A percentile compares a stretch with the other conserved stretches of the same genome.
Conservation (phyloP, 73 alveolate genomes). For the Paramecium primaurelia region DNA sequence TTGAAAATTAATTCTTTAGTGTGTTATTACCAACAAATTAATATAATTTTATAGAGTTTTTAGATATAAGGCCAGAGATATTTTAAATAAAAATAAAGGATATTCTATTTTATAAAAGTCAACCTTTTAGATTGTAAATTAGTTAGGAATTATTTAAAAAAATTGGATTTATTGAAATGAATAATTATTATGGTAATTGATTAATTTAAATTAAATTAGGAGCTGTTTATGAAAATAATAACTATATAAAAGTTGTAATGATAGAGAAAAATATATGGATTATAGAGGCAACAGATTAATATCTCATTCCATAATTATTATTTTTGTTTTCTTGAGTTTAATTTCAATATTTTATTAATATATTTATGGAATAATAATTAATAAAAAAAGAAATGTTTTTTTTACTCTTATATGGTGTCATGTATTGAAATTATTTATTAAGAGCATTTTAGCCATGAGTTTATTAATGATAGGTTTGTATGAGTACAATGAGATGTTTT, state of each 20-base stretch:
- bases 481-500: background rate
- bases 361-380: background rate
- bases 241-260: background rate
- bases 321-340: background rate
- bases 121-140: background rate
- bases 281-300: background rate
- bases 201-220: background rate
- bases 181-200: background rate
- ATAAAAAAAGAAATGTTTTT: constrained; percentile 23
- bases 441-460: background rate
- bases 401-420: constrained; percentile 35
- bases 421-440: background rate
- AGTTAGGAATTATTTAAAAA: background rate
- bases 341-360: background rate
- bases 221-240: background rate
- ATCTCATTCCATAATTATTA: background rate
- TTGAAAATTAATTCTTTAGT: background rate
- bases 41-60: background rate
- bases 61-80: background rate
- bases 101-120: background rate
- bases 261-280: background rate
- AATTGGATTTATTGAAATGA: background rate
- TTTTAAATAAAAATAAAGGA: background rate
- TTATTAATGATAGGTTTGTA: constrained; percentile 9
- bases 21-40: background rate